Evolutionary conservation across 2,329 filamentous ascomycete genomes (phyloP), one percentile per base, ranked within the genome.

Genomic region (Sporothrix inflata): DNA sequence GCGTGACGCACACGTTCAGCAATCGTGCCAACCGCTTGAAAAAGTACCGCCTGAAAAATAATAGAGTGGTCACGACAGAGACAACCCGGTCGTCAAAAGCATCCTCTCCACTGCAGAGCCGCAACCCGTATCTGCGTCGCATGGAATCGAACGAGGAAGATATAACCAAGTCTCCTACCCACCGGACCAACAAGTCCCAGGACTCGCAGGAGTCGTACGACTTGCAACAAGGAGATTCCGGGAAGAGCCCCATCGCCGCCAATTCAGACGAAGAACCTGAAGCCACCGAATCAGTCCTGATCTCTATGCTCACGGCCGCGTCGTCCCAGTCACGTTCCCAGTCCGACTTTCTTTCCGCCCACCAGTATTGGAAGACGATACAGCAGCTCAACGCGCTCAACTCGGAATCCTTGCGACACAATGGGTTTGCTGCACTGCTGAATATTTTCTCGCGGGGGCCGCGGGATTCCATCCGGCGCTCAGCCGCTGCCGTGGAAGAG

Each of bases 301-400:
- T 93, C 53, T 86, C 88, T 0, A 94, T 94, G 91, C 86, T 94
- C 38, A 90, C 91, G 75, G 90, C 91, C 21, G 93, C 93, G 19
- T 92, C 92, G 75, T 86, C 90, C 0, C 91, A 93, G 79, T 94
- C 92, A 71, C 90, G 92, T 76, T 89, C 91, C 30, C 89, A 92
- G 74, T 92, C 92, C 0, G 93, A 97, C 79, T 97, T 94, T 77
- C 89, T 96, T 67, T 91, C 91, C 40, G 92, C 93, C 0, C 93
- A 97, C 76, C 86, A 93, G 69, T 97, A 95, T 83, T 95, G 92
- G 90, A 92, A 91, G 78, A 94, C 93, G 0, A 83, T 95, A 38
- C 89, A 92, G 73, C 91, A 94, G 74, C 85, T 97, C 21, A 88
- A 89, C 76, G 86, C 86, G 70, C 81, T 92, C 71, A 85, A 84